These are phyloP conservation scores for Stachybotrys chlorohalonatus DNA, from an alignment of 2,329 filamentous ascomycete genomes.

Conservation along the genomic window DNA sequence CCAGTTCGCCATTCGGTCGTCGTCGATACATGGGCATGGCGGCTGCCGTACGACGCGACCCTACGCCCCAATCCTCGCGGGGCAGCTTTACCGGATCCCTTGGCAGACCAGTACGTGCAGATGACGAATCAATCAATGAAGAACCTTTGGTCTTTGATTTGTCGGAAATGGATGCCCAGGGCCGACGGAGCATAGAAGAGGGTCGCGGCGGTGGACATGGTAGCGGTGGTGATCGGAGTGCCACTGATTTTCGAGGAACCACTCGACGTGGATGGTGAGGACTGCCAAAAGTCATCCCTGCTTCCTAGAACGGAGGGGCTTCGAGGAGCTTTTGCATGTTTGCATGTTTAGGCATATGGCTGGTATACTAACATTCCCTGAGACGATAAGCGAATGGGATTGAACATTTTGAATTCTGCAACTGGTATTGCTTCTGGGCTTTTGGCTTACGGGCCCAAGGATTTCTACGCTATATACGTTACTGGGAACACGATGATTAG, in stretches of 20 bases:
- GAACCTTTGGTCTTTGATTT: constrained; percentile 66
- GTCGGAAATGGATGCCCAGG: constrained; percentile 57
- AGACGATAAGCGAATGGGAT: background rate
- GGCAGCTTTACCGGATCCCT: constrained; percentile 35
- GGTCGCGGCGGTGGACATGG: constrained; percentile 25
- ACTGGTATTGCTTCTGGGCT: background rate
- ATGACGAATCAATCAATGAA: constrained; percentile 48
- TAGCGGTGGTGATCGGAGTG: constrained; percentile 30
- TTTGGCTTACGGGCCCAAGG: background rate
- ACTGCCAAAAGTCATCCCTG: background rate
- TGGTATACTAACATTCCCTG: background rate
- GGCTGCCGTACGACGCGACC: constrained; percentile 25
- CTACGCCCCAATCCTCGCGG: constrained; percentile 34
- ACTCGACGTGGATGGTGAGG: constrained; percentile 27
- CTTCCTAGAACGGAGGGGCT: too few relatives aligned
- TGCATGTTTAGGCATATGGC: too few relatives aligned
- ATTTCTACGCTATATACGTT: background rate
- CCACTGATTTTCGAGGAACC: constrained; percentile 28
- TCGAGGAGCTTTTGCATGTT: too few relatives aligned
- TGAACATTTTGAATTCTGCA: background rate
- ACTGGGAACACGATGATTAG: background rate
- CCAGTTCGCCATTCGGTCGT: constrained; percentile 36
- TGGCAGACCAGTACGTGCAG: constrained; percentile 27
- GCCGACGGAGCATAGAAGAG: constrained; percentile 51
- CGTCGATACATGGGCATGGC: constrained; percentile 37